Conservation (phyloP, 2,329 filamentous ascomycete genomes). For the Cladophialophora carrionii region DNA sequence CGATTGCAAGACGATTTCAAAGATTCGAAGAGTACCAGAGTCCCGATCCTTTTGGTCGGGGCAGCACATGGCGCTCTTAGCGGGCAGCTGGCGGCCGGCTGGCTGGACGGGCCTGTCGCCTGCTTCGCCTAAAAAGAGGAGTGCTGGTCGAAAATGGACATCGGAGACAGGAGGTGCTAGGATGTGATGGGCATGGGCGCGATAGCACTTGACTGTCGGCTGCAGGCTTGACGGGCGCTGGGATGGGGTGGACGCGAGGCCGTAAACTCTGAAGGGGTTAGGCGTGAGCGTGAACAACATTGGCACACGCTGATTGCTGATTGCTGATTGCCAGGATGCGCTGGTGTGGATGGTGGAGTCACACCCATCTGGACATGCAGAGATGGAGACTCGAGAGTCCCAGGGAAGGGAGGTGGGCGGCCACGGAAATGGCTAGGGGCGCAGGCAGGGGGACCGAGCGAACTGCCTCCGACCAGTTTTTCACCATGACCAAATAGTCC, state of each 20-base stretch:
- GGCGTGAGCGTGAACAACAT: background rate
- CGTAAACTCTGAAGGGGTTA: slow-evolving; percentile 15
- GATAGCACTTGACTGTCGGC: slow-evolving; percentile 13
- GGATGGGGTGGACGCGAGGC: slow-evolving; percentile 5
- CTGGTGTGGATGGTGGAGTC: slow-evolving; percentile 3
- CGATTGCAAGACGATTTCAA: slow-evolving; percentile 33
- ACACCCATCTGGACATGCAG: slow-evolving; percentile 9
- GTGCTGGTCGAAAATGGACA: slow-evolving; percentile 35
- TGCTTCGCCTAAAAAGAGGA: slow-evolving; percentile 37
- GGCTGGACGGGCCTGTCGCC: slow-evolving; percentile 43
- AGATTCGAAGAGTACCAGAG: slow-evolving; percentile 32
- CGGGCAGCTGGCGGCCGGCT: slow-evolving; percentile 39
- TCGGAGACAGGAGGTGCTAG: slow-evolving; percentile 35
- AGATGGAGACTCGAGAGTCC: slow-evolving; percentile 1
- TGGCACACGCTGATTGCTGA: slow-evolving; percentile 19
- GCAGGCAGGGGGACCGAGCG: background rate
- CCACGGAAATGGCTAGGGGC: background rate
- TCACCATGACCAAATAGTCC: slow-evolving; percentile 9
- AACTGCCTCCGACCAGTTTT: slow-evolving; percentile 1
- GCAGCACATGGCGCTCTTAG: slow-evolving; percentile 40
- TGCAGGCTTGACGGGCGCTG: slow-evolving; percentile 10
- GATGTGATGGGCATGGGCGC: slow-evolving; percentile 30
- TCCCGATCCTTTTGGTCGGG: slow-evolving; percentile 38
- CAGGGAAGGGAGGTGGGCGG: slow-evolving; percentile 13
- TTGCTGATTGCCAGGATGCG: slow-evolving; percentile 16